These are phyloP conservation scores for Schwanniomyces yamadae DNA, from an alignment of 805 yeast species.

Conservation along the genomic window DNA sequence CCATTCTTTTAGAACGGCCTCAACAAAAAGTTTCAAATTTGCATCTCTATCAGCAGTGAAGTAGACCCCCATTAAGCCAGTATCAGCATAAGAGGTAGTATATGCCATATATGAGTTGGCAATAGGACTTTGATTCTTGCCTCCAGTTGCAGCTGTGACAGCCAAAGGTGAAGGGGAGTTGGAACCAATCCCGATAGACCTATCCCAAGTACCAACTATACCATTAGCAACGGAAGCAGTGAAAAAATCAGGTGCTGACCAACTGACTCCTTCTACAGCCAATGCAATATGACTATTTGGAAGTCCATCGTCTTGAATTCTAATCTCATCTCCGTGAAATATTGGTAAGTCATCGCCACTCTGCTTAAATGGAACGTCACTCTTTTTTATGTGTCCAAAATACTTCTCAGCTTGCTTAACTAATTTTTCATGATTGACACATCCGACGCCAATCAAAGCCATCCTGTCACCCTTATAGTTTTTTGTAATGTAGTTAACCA, in stretches of 20 bases:
- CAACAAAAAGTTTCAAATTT: slow-evolving; percentile 63
- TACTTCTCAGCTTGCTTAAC: slow-evolving; percentile 72
- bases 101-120: slow-evolving; percentile 97
- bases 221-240: slow-evolving; percentile 96
- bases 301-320: slow-evolving; percentile 75
- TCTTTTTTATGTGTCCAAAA: slow-evolving; percentile 67
- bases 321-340: slow-evolving; percentile 83
- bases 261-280: slow-evolving; percentile 96
- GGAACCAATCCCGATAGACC: slow-evolving; percentile 81
- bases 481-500: slow-evolving; percentile 72
- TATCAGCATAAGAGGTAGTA: slow-evolving; percentile 94
- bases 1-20: slow-evolving; percentile 86
- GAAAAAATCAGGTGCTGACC: slow-evolving; percentile 95
- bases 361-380: slow-evolving; percentile 70
- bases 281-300: slow-evolving; percentile 91
- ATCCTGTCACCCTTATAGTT: slow-evolving; percentile 96
- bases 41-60: slow-evolving; percentile 77
- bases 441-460: slow-evolving; percentile 98
- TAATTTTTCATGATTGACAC: slow-evolving; percentile 82
- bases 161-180: slow-evolving; percentile 86
- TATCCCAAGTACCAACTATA: slow-evolving; percentile 95
- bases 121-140: slow-evolving; percentile 58
- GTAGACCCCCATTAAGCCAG: slow-evolving; percentile 97
- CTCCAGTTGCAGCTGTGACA: slow-evolving; percentile 57
- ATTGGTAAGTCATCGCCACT: slow-evolving; percentile 71